Evolutionary conservation across 73 alveolate genomes (phyloP).

Genomic region (Urostyla sp.): DNA sequence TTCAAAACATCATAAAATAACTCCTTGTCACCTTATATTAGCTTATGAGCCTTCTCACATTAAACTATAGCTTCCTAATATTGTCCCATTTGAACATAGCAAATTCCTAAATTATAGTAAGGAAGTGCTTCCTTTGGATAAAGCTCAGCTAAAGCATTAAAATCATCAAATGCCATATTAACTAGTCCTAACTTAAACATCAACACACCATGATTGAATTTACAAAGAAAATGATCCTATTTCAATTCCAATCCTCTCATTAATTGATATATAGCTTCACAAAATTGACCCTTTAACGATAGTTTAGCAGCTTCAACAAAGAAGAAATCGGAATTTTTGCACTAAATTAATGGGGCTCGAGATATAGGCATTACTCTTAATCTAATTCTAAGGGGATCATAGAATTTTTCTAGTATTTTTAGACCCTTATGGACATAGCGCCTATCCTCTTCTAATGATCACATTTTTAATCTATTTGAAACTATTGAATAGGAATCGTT

Average conservation of each 20-base stretch:
- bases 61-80: not conserved
- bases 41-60: not conserved
- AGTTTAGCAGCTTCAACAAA: conserved; percentile 50
- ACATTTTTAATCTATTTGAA: conserved; percentile 43
- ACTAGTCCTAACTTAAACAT: conserved; percentile 49
- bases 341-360: conserved; percentile 41
- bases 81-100: conserved; percentile 7
- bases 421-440: conserved; percentile 15
- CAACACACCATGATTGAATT: conserved; percentile 48
- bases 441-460: conserved; percentile 19
- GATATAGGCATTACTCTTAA: conserved; percentile 52
- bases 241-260: conserved; percentile 45
- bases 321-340: conserved; percentile 45
- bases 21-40: not conserved
- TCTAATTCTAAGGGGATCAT: conserved; percentile 49
- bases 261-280: conserved; percentile 27
- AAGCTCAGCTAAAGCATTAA: not conserved
- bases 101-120: conserved; percentile 6
- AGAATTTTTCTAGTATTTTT: conserved; percentile 27
- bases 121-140: conserved; percentile 25
- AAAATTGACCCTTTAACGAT: conserved; percentile 17
- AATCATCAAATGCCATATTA: conserved; percentile 16
- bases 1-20: conserved; percentile 27
- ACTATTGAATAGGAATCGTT: conserved; percentile 29
- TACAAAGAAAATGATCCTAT: conserved; percentile 18